A percentile compares a stretch with the other conserved stretches of the same genome.
Conservation (phyloP, 371 early-diverging fungal genomes). For the Batkoa obscura region DNA sequence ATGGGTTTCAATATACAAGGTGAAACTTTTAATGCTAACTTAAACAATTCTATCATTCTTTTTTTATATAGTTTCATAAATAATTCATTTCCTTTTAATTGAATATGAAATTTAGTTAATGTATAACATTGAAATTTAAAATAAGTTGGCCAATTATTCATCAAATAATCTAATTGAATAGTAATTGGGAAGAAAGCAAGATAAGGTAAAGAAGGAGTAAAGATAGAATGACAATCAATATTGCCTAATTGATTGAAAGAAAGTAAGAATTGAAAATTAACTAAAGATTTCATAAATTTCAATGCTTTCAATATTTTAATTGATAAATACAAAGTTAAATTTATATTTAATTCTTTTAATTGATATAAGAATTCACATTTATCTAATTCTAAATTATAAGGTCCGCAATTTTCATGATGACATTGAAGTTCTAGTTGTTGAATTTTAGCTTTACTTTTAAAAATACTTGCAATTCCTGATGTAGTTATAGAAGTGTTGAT, state of each 20-base stretch:
- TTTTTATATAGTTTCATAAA: too few species aligned
- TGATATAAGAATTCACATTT: not conserved
- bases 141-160: not conserved
- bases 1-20: too few species aligned
- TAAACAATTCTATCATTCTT: too few species aligned
- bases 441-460: not conserved
- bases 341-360: not conserved
- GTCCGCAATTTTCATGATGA: conserved; percentile 2
- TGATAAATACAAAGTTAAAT: not conserved
- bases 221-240: not conserved
- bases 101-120: not conserved
- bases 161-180: not conserved
- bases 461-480: not conserved
- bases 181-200: conserved; percentile 1
- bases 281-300: not conserved
- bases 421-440: not conserved
- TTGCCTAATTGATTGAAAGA: not conserved
- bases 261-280: not conserved
- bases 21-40: too few species aligned
- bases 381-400: not conserved
- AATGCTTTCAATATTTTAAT: not conserved
- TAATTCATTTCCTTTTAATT: not conserved
- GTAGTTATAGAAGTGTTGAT: not conserved
- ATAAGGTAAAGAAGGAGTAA: not conserved
- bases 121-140: not conserved